Evolutionary conservation across 192 early-diverging fungal genomes (phyloP).

Genomic region (Phycomyces nitens): DNA sequence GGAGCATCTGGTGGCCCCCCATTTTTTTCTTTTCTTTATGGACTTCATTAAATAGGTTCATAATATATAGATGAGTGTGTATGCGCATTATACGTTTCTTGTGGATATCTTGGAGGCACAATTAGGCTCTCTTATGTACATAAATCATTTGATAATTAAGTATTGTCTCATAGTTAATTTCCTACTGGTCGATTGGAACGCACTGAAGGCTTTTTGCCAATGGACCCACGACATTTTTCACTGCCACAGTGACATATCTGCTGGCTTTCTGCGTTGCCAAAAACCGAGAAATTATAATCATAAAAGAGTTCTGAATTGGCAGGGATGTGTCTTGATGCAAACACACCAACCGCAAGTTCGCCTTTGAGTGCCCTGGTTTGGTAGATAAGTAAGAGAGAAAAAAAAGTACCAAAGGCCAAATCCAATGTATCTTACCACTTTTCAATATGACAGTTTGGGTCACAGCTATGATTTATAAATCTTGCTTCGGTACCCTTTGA

Average conservation of each 20-base stretch:
- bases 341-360: constrained; percentile 72
- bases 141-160: not conserved
- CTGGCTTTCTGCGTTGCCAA: constrained; percentile 52
- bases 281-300: constrained; percentile 79
- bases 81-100: not conserved
- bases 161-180: not conserved
- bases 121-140: not conserved
- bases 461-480: constrained; percentile 83
- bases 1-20: too few species aligned
- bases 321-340: constrained; percentile 66
- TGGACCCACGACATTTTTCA: constrained; percentile 61
- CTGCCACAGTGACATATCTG: constrained; percentile 71
- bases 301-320: constrained; percentile 71
- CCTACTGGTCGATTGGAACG: not conserved
- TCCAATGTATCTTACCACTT: constrained; percentile 61
- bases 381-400: constrained; percentile 12
- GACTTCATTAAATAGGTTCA: too few species aligned
- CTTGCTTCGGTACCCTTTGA: constrained; percentile 75
- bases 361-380: constrained; percentile 54
- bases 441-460: constrained; percentile 86
- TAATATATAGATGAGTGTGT: not conserved
- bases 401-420: constrained; percentile 6
- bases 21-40: too few species aligned
- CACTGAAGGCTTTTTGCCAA: constrained; percentile 38
- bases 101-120: not conserved